Evolutionary conservation across 2,329 filamentous ascomycete genomes (phyloP).

Genomic region (Ophiostoma quercus): DNA sequence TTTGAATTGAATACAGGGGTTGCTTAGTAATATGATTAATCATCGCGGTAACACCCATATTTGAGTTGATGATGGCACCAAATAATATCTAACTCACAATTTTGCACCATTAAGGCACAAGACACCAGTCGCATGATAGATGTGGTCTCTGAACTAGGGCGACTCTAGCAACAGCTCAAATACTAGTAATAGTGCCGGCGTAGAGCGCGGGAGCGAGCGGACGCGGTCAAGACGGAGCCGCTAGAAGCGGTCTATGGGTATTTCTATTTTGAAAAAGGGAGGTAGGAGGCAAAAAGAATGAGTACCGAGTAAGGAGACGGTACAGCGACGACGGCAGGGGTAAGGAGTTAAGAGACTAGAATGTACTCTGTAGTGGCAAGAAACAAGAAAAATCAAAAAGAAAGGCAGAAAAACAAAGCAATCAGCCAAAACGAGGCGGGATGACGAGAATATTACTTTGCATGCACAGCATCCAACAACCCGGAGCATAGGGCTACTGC

Average conservation of each 20-base stretch:
- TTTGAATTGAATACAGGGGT: not conserved
- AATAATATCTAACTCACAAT: too few species aligned
- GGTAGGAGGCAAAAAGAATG: not conserved
- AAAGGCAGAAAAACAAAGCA: not conserved
- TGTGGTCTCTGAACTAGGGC: not conserved
- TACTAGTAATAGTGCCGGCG: not conserved
- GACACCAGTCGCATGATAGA: not conserved
- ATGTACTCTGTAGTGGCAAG: not conserved
- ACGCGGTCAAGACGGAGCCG: conserved; percentile 8
- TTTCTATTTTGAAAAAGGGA: not conserved
- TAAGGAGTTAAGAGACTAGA: not conserved
- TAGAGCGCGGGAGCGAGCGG: not conserved
- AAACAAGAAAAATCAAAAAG: not conserved
- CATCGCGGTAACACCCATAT: too few species aligned
- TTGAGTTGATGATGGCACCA: too few species aligned
- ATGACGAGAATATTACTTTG: not conserved
- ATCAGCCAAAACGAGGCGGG: not conserved
- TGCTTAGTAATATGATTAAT: not conserved
- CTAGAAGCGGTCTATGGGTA: not conserved
- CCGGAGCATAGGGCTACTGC: not conserved
- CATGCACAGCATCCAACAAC: not conserved
- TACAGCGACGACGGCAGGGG: not conserved
- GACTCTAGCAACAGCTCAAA: not conserved
- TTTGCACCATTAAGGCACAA: not conserved
- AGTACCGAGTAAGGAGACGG: not conserved